Base-by-base conservation (phyloP, 2,329 filamentous ascomycete species). In the Zopfia rhizophila region DNA sequence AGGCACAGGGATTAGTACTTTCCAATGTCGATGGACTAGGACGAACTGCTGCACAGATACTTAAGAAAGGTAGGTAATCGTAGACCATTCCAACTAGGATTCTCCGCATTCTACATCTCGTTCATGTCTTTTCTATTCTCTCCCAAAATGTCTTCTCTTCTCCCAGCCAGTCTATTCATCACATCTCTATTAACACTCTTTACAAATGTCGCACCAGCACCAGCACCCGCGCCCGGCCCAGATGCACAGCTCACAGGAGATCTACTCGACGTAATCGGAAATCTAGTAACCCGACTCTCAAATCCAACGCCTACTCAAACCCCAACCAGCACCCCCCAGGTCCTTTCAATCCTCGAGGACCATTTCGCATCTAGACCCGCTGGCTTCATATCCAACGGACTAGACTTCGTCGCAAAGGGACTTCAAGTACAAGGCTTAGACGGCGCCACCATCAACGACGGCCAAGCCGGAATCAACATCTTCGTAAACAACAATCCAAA, bases 401-500 rank as follows among this genome's bases (percentile, higher is more conserved):
- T 43, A 5, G 35, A 45, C 10, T 54, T 48, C 25, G 31, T 12
- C 5, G 21, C 29, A 12, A 51, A 54, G 14, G 46, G 46, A 11
- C 21, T 51, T 10, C 19, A 31, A 14, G 33, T 28, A 3, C 11
- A 38, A 30, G 49, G 40, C n/a, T 14, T 45, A 3, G n/a, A 30
- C 18, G 49, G 49, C 5, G 29, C 30, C 12, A 48, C 49, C 1
- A 48, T 53, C 25, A 23, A 37, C 12, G 19, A 31, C 8, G 31
- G 37, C 16, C 38, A 45, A 4, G 39, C 36, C 10, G 32, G 41
- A 3, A 51, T 54, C 19, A 54, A 54, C 21, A 47, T 43, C 7
- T 54, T 64, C 35, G 40, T 48, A n/a, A 67, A 63, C 37, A 55
- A 48, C 13, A 67, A 66, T 37, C 53, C 55, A 7, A 13, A 24